phyloP scores from a whole-genome alignment of 768 basidiomycete species.

The Leucosporidium creatinivorum region DNA sequence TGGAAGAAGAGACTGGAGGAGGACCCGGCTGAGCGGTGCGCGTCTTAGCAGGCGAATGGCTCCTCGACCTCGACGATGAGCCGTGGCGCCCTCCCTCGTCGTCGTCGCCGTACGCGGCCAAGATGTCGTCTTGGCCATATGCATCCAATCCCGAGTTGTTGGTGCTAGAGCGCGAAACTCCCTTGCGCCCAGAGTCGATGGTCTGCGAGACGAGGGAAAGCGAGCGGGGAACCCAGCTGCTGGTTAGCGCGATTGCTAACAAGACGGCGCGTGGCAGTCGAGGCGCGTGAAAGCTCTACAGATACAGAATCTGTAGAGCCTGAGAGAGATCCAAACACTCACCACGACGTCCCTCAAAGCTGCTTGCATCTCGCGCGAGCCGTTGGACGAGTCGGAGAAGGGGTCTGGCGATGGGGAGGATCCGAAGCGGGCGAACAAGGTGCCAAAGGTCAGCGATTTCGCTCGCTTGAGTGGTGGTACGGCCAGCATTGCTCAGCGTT shows the following conservation, averaged over 20 bases:
- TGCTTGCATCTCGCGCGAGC: background rate
- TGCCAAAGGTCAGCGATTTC: background rate
- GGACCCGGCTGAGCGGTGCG: too few species aligned
- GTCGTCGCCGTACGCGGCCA: conserved; percentile 22
- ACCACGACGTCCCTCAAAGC: conserved; percentile 5
- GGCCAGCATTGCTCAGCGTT: background rate
- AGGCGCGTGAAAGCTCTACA: too few species aligned
- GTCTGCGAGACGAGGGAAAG: background rate
- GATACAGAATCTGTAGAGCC: background rate
- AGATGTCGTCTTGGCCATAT: conserved; percentile 18
- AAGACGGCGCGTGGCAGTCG: too few species aligned
- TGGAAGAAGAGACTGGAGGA: too few species aligned
- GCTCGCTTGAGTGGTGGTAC: background rate
- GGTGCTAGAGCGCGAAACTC: background rate
- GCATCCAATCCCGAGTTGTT: conserved; percentile 1
- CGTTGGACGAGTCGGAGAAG: background rate
- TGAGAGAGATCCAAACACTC: background rate
- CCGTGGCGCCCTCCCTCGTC: too few species aligned
- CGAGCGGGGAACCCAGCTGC: too few species aligned
- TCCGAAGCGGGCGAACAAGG: background rate
- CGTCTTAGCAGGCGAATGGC: too few species aligned
- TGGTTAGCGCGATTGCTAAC: too few species aligned
- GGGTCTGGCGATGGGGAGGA: background rate
- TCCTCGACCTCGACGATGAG: too few species aligned
- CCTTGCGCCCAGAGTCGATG: background rate